phyloP scores from a whole-genome alignment of 192 early-diverging fungal species.

The Globomyces pollinis-pini region DNA sequence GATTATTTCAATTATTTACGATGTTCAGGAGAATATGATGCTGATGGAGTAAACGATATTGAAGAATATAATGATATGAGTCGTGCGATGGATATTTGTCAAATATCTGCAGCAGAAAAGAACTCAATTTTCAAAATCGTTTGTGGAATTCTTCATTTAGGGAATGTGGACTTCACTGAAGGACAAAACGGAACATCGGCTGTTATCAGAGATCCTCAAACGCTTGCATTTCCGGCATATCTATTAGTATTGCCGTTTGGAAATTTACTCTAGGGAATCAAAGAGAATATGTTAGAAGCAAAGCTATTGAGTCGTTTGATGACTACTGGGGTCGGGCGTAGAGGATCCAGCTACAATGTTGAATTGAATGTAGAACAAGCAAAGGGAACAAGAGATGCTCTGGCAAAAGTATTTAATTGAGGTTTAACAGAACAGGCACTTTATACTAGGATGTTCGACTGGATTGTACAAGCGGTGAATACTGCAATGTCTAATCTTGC shows the following conservation, averaged over 20 bases:
- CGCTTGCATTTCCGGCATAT: constrained; percentile 51
- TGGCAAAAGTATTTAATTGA: constrained; percentile 81
- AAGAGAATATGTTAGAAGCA: constrained; percentile 24
- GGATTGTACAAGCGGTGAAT: constrained; percentile 92
- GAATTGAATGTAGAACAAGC: constrained; percentile 90
- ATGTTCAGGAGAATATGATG: constrained; percentile 40
- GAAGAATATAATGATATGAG: constrained; percentile 81
- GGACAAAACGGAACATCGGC: constrained; percentile 57
- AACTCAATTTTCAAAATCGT: constrained; percentile 84
- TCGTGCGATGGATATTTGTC: constrained; percentile 89
- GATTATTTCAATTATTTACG: constrained; percentile 45
- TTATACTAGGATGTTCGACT: constrained; percentile 93
- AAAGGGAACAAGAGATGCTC: constrained; percentile 77
- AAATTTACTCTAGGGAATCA: constrained; percentile 18
- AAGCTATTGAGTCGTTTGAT: constrained; percentile 37
- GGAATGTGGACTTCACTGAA: constrained; percentile 86
- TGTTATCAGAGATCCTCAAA: constrained; percentile 14
- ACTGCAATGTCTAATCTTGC: constrained; percentile 57
- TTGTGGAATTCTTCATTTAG: constrained; percentile 90
- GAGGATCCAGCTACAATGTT: constrained; percentile 55
- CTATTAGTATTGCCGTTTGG: constrained; percentile 32
- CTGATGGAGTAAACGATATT: constrained; percentile 88
- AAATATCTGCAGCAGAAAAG: constrained; percentile 72
- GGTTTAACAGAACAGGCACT: too few species aligned
- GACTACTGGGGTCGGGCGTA: constrained; percentile 44